Percentiles rank a stretch among this genome's conserved stretches.
Evolutionary conservation across 2,329 filamentous ascomycete species (phyloP).

Genomic region (Tricladium varicosporioides): DNA sequence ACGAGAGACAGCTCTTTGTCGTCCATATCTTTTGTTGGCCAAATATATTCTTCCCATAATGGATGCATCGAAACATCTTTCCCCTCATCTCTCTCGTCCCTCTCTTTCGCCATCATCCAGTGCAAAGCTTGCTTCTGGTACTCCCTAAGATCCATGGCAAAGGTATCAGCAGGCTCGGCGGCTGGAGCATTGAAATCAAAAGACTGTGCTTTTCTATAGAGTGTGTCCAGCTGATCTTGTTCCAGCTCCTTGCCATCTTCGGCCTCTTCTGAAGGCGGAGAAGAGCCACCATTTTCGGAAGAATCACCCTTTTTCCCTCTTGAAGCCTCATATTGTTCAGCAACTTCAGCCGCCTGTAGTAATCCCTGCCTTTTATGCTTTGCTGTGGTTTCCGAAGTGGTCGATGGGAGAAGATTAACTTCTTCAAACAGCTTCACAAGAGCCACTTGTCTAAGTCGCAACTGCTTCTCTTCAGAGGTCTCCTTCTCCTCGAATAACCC

Average conservation of each 20-base stretch:
- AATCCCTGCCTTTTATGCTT: slow-evolving; percentile 81
- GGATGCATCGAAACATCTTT: slow-evolving; percentile 88
- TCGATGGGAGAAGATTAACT: slow-evolving; percentile 76
- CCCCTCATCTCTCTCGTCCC: slow-evolving; percentile 64
- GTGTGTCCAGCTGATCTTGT: slow-evolving; percentile 87
- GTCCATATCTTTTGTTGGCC: slow-evolving; percentile 85
- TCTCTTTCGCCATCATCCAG: slow-evolving; percentile 97
- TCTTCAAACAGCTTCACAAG: slow-evolving; percentile 88
- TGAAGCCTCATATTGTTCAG: slow-evolving; percentile 70
- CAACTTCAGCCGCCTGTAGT: slow-evolving; percentile 82
- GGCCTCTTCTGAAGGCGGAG: slow-evolving; percentile 53
- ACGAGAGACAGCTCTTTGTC: slow-evolving; percentile 70
- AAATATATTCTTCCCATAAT: slow-evolving; percentile 92
- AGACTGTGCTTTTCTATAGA: slow-evolving; percentile 94
- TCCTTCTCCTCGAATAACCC: slow-evolving; percentile 83
- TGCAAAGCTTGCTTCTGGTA: slow-evolving; percentile 95
- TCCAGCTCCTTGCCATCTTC: slow-evolving; percentile 91
- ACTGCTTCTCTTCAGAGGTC: slow-evolving; percentile 76
- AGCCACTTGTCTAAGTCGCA: slow-evolving; percentile 81
- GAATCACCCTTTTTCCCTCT: slow-evolving; percentile 36
- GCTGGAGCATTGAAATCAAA: slow-evolving; percentile 93
- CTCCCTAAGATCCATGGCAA: slow-evolving; percentile 78
- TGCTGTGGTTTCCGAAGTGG: slow-evolving; percentile 69
- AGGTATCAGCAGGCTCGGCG: slow-evolving; percentile 77
- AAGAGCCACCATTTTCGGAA: slow-evolving; percentile 32